These are phyloP conservation scores for Buxus sempervirens DNA, from an alignment of 164 flowering plant species.

Conservation along the genomic window DNA sequence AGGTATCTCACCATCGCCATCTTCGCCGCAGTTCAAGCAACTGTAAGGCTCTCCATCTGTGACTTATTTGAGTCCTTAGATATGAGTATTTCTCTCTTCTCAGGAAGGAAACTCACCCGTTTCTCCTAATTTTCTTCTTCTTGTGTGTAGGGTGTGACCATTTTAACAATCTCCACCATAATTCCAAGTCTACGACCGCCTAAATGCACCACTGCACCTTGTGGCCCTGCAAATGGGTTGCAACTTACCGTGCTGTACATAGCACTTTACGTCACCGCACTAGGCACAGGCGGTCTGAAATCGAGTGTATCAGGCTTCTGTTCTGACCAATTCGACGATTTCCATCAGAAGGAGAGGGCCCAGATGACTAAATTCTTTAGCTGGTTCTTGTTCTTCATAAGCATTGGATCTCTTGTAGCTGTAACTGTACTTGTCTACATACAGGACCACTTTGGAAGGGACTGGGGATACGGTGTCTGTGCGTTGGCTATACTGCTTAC, in stretches of 20 bases:
- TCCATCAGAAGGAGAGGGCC: constrained; percentile 40
- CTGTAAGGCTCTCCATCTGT: too few relatives aligned
- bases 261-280: constrained; percentile 81
- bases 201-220: constrained; percentile 41
- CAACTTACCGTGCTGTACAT: constrained; percentile 61
- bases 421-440: constrained; percentile 87
- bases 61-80: too few relatives aligned
- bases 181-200: constrained; percentile 80
- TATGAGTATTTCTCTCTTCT: too few relatives aligned
- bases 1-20: constrained; percentile 86
- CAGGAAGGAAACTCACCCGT: too few relatives aligned
- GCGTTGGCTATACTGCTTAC: constrained; percentile 40
- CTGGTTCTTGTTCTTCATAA: constrained; percentile 94
- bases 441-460: constrained; percentile 75
- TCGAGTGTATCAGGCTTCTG: constrained; percentile 95
- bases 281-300: constrained; percentile 95
- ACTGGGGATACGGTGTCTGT: constrained; percentile 86
- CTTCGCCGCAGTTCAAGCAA: constrained; percentile 78
- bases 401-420: constrained; percentile 70
- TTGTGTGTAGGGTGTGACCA: constrained; percentile 64
- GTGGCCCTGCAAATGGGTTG: constrained; percentile 50
- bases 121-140: background rate
- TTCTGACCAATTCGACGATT: constrained; percentile 90
- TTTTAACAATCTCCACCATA: constrained; percentile 74
- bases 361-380: constrained; percentile 76